Evolutionary conservation across 371 early-diverging fungal species (phyloP), one percentile per base, ranked within the genome.

Genomic region (Umbelopsis sp.): DNA sequence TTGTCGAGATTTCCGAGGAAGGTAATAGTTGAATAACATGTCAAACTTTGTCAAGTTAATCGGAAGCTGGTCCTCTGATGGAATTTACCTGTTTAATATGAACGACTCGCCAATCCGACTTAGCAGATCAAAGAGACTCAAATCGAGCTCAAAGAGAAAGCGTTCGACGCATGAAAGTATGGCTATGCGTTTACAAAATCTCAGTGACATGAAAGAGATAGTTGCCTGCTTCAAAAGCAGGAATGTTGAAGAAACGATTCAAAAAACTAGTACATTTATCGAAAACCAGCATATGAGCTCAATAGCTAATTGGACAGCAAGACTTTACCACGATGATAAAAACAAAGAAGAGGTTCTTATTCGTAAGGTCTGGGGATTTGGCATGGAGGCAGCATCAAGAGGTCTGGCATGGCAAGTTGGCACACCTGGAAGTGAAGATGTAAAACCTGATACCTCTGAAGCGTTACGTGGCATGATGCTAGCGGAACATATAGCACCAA

Each of bases 41-140:
- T n/a, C 44, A 46, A n/a, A 48, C 12, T 41, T 41, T 50, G 20
- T 10, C 44, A 75, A 87, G 75, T 63, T 91, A 7, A 62, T 92
- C 48, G 90, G 87, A 9, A 90, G 87, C 63, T 91, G 91, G 89
- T 79, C 82, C 63, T 75, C 78, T 0, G 83, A 85, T 57, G 71
- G 72, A 35, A 76, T 89, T 9, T 89, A 87, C 62, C 63, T 91
- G 37, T 90, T 92, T 70, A 81, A 90, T 63, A 81, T 88, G 14
- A 73, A 84, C 37, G 80, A 80, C 37, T 69, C 76, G 3, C 74
- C 74, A 5, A 35, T 57, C 10, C 57, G 57, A 3, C 57, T 37
- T 11, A 57, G 35, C 14, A 24, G 57, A 57, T 35, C 16, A 4
- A 57, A 57, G 35, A 29, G 57, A 6, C 32, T 25, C 35, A 29